Evolutionary conservation across 2,329 filamentous ascomycete species (phyloP).

Genomic region (Fusarium nisikadoi): DNA sequence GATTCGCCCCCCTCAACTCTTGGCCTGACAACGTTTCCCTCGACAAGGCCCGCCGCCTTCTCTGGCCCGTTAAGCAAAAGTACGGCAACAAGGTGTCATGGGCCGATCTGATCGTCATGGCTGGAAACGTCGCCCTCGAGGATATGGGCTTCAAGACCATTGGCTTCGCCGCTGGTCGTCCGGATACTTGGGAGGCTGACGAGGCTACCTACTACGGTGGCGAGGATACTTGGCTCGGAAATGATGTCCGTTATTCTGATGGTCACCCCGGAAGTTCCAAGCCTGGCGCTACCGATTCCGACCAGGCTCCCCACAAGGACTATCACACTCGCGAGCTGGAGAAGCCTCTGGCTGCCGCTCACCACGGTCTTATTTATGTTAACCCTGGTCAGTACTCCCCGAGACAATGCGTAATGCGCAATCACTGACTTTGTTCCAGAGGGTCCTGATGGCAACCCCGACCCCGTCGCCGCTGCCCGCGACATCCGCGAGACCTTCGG

Average conservation of each 20-base stretch:
- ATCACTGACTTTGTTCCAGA: slow-evolving; percentile 68
- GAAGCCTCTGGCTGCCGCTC: slow-evolving; percentile 71
- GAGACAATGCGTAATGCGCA: background rate
- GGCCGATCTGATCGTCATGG: slow-evolving; percentile 77
- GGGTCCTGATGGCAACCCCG: slow-evolving; percentile 77
- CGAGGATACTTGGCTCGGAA: slow-evolving; percentile 78
- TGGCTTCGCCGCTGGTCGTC: slow-evolving; percentile 77
- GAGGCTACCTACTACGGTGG: slow-evolving; percentile 82
- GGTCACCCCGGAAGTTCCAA: slow-evolving; percentile 56
- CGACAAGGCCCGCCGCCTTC: slow-evolving; percentile 82
- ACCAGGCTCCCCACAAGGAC: slow-evolving; percentile 44
- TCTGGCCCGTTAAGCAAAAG: slow-evolving; percentile 86
- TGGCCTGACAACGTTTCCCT: slow-evolving; percentile 84
- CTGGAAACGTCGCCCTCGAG: slow-evolving; percentile 81
- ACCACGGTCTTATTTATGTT: slow-evolving; percentile 57
- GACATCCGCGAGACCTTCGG: slow-evolving; percentile 81
- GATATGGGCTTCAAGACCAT: slow-evolving; percentile 80
- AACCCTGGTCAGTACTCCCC: slow-evolving; percentile 5
- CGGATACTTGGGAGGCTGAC: slow-evolving; percentile 80
- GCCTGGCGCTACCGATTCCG: slow-evolving; percentile 26
- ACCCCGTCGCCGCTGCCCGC: slow-evolving; percentile 73
- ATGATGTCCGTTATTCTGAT: slow-evolving; percentile 78
- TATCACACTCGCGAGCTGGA: slow-evolving; percentile 74
- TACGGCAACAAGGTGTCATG: slow-evolving; percentile 86
- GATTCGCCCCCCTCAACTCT: slow-evolving; percentile 83